These are phyloP conservation scores for Schizothecium vesticola DNA, from an alignment of 495 filamentous ascomycete species.

Conservation along the genomic window DNA sequence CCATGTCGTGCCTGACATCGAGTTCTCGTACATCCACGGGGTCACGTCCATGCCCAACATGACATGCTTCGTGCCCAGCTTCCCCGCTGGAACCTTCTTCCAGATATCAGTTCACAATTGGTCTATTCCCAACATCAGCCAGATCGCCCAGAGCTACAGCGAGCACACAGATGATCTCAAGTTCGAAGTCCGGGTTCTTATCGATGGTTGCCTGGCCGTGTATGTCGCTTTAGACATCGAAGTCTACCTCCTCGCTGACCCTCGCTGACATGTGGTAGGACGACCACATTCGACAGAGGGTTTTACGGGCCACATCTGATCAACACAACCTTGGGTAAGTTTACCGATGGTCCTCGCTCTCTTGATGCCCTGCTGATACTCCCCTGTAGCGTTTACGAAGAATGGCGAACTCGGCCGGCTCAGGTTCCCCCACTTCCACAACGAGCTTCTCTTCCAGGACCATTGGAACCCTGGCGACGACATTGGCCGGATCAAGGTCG, in stretches of 20 bases:
- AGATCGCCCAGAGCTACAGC: conserved; percentile 55
- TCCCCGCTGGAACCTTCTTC: conserved; percentile 56
- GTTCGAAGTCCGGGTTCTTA: conserved; percentile 62
- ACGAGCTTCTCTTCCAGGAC: conserved; percentile 62
- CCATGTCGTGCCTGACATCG: conserved; percentile 63
- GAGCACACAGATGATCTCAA: conserved; percentile 55
- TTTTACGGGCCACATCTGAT: conserved; percentile 56
- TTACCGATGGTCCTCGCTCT: neutral
- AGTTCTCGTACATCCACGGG: conserved; percentile 41
- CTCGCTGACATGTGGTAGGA: conserved; percentile 33
- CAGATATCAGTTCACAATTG: conserved; percentile 78
- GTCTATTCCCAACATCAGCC: conserved; percentile 60
- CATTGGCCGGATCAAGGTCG: conserved; percentile 67
- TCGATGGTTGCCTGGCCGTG: conserved; percentile 66
- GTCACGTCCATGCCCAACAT: conserved; percentile 57
- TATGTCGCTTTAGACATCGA: conserved; percentile 33
- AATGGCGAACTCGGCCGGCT: conserved; percentile 58
- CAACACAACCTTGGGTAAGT: conserved; percentile 45
- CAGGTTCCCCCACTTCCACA: conserved; percentile 69
- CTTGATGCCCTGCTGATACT: conserved; percentile 1
- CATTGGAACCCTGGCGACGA: conserved; percentile 70
- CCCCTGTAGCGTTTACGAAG: conserved; percentile 52
- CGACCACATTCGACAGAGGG: conserved; percentile 49
- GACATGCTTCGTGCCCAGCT: conserved; percentile 69
- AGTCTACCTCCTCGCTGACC: conserved; percentile 5